Base-by-base conservation (phyloP, 352 stramenopile species). In the Phytophthora hibernalis region DNA sequence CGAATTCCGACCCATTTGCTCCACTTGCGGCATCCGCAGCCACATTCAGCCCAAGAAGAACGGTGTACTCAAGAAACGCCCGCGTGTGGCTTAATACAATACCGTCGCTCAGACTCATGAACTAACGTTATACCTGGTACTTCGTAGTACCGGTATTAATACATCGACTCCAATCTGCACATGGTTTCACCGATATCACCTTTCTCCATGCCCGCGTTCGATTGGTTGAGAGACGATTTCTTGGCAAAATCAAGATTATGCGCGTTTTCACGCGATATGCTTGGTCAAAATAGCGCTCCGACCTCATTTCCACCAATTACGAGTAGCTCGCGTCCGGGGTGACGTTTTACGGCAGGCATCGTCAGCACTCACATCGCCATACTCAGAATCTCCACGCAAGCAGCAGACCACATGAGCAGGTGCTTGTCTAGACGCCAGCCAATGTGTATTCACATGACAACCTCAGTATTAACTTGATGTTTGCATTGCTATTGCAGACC, bases 1-100 rank as follows among this genome's bases (percentile, higher is more conserved):
- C 55, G 84, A 94, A 58, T 96, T 96, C 68, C 79, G 84, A 61
- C 87, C 87, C 37, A 92, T 94, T 38, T 96, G 87, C 67, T 93
- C 85, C n/a, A 96, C 87, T 5, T 96, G 87, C 54, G 87, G 87
- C 37, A 93, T 95, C 40, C 85, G 87, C 45, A 95, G 85, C 49
- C 87, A 85, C 68, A 88, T 95, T 54, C 79, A 92, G 51, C 85
- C 84, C 0, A 80, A 79, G 58, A 92, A 89, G 60, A 90, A 89
- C 50, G 68, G 69, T 0, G 67, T 80, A 31, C 70, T 69, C 15
- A 81, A 85, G 63, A 93, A 90, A 49, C 83, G 73, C 13, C 15
- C 59, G 26, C 69, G 70, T 1, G 38, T 60, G 7, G 52, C 59
- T 38, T 79, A 74, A 71, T 45, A 63, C 61, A 58, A 64, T 38